Evolutionary conservation across 164 flowering plant species (phyloP).

Genomic region (Amborella trichopoda): DNA sequence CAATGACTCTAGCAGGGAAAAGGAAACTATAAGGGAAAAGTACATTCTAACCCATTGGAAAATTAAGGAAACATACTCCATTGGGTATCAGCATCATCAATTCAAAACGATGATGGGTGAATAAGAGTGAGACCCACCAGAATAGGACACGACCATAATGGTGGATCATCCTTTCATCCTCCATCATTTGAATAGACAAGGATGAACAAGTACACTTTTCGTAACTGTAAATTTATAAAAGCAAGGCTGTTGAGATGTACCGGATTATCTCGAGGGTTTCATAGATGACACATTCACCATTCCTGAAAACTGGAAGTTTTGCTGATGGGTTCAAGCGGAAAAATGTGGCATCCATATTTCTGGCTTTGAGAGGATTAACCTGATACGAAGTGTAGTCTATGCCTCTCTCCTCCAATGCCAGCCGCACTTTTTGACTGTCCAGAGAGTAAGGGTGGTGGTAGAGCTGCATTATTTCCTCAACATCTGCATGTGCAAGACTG

Average conservation of each 20-base stretch:
- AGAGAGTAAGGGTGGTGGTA: conserved; percentile 85
- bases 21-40: no score
- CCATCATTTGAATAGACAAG: neutral
- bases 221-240: no score
- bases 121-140: no score
- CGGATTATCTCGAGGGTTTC: conserved; percentile 71
- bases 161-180: no score
- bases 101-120: no score
- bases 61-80: no score
- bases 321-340: conserved; percentile 70
- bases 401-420: conserved; percentile 79
- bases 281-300: conserved; percentile 63
- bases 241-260: conserved; percentile 29
- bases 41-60: no score
- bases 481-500: no score
- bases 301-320: conserved; percentile 80
- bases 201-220: no score
- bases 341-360: conserved; percentile 72
- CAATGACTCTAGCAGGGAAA: no score
- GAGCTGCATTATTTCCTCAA: conserved; percentile 60
- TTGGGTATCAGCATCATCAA: no score
- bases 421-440: conserved; percentile 93
- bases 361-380: conserved; percentile 86
- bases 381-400: conserved; percentile 85
- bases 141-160: no score